Percentiles rank a stretch among this genome's conserved stretches.
phyloP scores from a whole-genome alignment of 768 basidiomycete species.

The Trametes sanguinea region DNA sequence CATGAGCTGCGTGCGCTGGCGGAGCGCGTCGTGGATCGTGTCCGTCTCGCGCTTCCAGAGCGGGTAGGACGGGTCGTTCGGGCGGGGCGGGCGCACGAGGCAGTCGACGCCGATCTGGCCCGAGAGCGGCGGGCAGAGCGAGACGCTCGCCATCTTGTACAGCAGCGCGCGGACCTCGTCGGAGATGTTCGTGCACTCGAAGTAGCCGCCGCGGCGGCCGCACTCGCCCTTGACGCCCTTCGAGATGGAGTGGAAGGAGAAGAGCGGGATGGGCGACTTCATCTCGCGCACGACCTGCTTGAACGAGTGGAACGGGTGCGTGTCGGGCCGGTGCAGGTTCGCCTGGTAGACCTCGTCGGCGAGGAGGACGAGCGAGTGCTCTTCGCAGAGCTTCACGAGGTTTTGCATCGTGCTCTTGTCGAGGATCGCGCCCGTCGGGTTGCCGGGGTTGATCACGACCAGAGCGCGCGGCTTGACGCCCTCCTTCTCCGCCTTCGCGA shows the following conservation, averaged over 20 bases:
- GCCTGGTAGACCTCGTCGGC: slow-evolving; percentile 99
- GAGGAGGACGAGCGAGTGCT: slow-evolving; percentile 82
- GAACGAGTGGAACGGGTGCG: slow-evolving; percentile 88
- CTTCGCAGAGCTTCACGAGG: slow-evolving; percentile 83
- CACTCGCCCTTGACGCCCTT: slow-evolving; percentile 97
- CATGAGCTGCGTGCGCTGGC: slow-evolving; percentile 71
- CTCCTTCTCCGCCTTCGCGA: slow-evolving; percentile 63
- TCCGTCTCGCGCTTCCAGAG: slow-evolving; percentile 86
- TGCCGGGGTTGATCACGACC: slow-evolving; percentile 98
- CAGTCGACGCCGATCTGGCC: slow-evolving; percentile 95
- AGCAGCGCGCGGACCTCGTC: slow-evolving; percentile 80
- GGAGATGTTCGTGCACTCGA: slow-evolving; percentile 84
- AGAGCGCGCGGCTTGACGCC: slow-evolving; percentile 76
- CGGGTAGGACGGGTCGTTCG: slow-evolving; percentile 72
- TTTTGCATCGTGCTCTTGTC: slow-evolving; percentile 66
- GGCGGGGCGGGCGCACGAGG: slow-evolving; percentile 80
- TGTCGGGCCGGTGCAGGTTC: slow-evolving; percentile 74
- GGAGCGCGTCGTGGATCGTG: slow-evolving; percentile 73
- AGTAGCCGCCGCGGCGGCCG: slow-evolving; percentile 96
- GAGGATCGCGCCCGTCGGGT: slow-evolving; percentile 91
- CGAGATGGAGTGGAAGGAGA: slow-evolving; percentile 97
- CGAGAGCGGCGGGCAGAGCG: slow-evolving; percentile 83
- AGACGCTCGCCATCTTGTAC: slow-evolving; percentile 95
- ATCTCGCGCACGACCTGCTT: slow-evolving; percentile 79
- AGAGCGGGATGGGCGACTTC: slow-evolving; percentile 73